Percentiles rank a stretch among this genome's conserved stretches.
phyloP scores from a whole-genome alignment of 129 eudicot species.

The Ambrosia artemisiifolia region DNA sequence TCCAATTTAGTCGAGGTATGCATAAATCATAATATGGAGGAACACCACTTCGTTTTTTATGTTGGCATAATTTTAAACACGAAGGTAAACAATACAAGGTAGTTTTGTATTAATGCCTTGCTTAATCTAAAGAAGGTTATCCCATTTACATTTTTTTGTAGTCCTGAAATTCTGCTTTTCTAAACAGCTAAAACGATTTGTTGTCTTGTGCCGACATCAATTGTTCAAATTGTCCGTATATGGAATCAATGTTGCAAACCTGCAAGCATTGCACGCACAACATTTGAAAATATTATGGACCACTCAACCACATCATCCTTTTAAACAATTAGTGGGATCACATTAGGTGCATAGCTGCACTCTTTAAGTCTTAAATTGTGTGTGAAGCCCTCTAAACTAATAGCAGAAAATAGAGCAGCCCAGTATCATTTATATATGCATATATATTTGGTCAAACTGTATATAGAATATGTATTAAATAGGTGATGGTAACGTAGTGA shows the following conservation, averaged over 20 bases:
- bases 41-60: not conserved
- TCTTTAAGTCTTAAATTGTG: too few relatives aligned
- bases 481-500: not conserved
- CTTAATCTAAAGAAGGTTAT: not conserved
- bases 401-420: not conserved
- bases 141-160: constrained; percentile 2
- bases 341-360: not conserved
- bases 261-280: not conserved
- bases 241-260: constrained; percentile 9
- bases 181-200: not conserved
- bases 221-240: not conserved
- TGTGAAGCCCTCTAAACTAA: not conserved
- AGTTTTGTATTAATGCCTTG: not conserved
- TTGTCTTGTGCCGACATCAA: not conserved
- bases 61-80: constrained; percentile 7
- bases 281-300: not conserved
- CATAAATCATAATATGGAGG: constrained; percentile 18
- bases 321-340: not conserved
- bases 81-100: not conserved
- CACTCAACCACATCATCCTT: not conserved
- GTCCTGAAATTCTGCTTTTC: constrained; percentile 4
- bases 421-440: not conserved
- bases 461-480: not conserved
- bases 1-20: constrained; percentile 27
- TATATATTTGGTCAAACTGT: not conserved